Base-by-base conservation (phyloP, 1,139 yeast genomes). In the Saccharomycopsis crataegensis region DNA sequence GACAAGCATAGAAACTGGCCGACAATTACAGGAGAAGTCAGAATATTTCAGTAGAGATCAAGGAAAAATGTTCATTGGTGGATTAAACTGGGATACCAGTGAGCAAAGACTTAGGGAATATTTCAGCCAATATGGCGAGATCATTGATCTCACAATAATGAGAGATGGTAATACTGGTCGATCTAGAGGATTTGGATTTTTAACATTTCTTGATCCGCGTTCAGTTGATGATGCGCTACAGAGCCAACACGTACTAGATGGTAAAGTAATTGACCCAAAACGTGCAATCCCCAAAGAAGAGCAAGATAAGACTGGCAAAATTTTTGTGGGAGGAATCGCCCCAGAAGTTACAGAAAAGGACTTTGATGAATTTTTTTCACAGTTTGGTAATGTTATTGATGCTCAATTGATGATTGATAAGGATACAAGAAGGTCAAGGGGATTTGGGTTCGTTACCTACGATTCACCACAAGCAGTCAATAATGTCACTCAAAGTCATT, bases 201-300 rank as follows among this genome's bases (percentile, higher is more conserved):
- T 93, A 63, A 90, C 97, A 0, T 93, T 93, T 72, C 83, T 81
- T 52, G 87, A 85, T 59, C 80, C 96, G 11, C 70, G 75, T 34
- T 82, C 95, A 48, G 99, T 93, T 43, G 95, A 88, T 65, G 87
- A 80, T 59, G 99, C 93, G 49, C 80, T 93, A 62, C 82, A 82
- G 60, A 84, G 86, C 58, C 95, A 88, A 65, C 99, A 93, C 68
- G 80, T 88, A 52, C 74, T 93, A 57, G 99, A 93, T 65, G 99
- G 99, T 59, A 93, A 93, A 68, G 86, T 93, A 59, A 94, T 93
- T 67, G 99, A 93, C 66, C 99, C 99, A 46, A 93, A 93, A 69
- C 80, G 99, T 64, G 98, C 99, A 22, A 93, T 93, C 64, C 98
- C 99, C 45, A 86, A 93, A 68, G 99, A 93, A 66, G 99, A 93